A percentile compares a stretch with the other conserved stretches of the same genome.
These are phyloP conservation scores for Nothopassalora personata DNA, from an alignment of 2,329 filamentous ascomycete genomes.

Conservation along the genomic window DNA sequence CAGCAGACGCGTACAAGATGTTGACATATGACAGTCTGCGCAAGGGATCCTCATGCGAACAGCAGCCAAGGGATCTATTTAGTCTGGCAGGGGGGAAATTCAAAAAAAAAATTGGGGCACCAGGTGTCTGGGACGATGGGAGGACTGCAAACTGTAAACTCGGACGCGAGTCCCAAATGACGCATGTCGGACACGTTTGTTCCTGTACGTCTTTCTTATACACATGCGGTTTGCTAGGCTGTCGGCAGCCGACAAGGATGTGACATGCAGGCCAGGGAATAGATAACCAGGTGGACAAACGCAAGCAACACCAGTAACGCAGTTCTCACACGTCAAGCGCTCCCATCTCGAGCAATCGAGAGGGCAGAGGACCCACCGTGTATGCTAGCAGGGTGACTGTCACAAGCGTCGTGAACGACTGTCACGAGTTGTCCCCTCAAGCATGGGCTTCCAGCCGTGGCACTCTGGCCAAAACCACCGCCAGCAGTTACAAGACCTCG, in stretches of 20 bases:
- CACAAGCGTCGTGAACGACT: constrained; percentile 1
- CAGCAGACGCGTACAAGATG: neutral
- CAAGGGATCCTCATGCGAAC: neutral
- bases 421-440: constrained; percentile 10
- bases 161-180: constrained; percentile 2
- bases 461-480: neutral
- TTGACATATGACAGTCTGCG: neutral
- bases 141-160: neutral
- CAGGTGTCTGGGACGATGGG: neutral
- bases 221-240: constrained; percentile 8
- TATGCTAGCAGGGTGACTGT: neutral
- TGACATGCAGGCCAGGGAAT: constrained; percentile 4
- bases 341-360: neutral
- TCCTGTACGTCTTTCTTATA: neutral
- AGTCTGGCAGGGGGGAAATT: neutral
- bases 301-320: constrained; percentile 7
- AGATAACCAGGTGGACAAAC: constrained; percentile 2
- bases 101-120: neutral
- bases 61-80: neutral
- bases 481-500: neutral
- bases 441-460: neutral
- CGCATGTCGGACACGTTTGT: constrained; percentile 1
- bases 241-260: constrained; percentile 5
- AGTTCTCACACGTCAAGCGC: neutral
- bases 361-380: neutral